phyloP scores from a whole-genome alignment of 176 grass and related monocot genomes.

The Puccinellia tenuiflora region DNA sequence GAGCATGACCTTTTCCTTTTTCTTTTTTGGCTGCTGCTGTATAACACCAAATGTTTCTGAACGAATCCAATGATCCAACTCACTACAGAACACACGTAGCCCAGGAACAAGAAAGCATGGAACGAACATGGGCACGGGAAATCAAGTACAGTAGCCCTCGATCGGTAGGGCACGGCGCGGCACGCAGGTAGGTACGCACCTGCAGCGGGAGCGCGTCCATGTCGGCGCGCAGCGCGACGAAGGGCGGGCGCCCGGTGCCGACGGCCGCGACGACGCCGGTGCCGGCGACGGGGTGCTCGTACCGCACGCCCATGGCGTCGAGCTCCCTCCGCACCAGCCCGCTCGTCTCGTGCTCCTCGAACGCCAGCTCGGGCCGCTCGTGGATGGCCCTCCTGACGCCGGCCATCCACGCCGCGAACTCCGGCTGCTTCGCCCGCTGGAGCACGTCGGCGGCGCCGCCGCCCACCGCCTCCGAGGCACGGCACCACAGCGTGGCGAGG shows the following conservation, averaged over 20 bases:
- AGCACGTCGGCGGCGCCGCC: slow-evolving; percentile 1
- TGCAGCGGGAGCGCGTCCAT: slow-evolving; percentile 76
- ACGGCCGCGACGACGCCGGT: slow-evolving; percentile 59
- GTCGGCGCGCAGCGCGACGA: slow-evolving; percentile 69
- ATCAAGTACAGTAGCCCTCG: neutral
- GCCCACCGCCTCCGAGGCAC: neutral
- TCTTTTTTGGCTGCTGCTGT: neutral
- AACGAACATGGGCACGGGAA: neutral
- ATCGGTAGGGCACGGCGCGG: neutral
- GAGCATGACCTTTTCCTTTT: neutral
- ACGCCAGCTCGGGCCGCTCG: slow-evolving; percentile 60
- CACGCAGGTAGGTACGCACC: slow-evolving; percentile 34
- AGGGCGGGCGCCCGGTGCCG: slow-evolving; percentile 40
- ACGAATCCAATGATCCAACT: neutral
- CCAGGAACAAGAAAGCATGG: neutral
- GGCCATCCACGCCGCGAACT: slow-evolving; percentile 59
- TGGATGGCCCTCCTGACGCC: slow-evolving; percentile 55
- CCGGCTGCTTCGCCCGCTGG: slow-evolving; percentile 16
- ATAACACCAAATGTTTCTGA: neutral
- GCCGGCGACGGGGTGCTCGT: slow-evolving; percentile 42
- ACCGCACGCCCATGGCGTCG: slow-evolving; percentile 44
- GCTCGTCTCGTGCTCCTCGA: slow-evolving; percentile 69
- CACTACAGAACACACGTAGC: neutral
- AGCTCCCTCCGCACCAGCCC: slow-evolving; percentile 47
- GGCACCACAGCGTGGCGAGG: neutral